These are phyloP conservation scores for Arctium minus DNA, from an alignment of 129 eudicot genomes.

Conservation along the genomic window DNA sequence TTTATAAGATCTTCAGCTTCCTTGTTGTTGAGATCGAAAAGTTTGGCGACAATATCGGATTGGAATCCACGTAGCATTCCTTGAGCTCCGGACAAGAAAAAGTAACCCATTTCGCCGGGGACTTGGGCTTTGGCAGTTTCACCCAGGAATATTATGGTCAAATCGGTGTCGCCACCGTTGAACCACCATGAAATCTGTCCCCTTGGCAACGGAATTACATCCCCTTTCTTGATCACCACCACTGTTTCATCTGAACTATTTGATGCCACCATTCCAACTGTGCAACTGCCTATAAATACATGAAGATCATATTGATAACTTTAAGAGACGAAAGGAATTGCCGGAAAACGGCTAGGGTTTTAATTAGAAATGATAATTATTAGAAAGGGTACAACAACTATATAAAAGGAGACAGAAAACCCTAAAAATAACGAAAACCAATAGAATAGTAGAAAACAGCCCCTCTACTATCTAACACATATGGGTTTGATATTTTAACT, in stretches of 20 bases:
- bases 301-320: no score
- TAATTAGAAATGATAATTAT: no score
- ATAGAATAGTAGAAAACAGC: no score
- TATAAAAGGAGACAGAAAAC: no score
- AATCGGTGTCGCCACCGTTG: conserved; percentile 47
- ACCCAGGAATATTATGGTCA: conserved; percentile 41
- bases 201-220: conserved; percentile 36
- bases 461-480: no score
- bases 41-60: conserved; percentile 29
- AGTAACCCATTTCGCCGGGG: conserved; percentile 41
- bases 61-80: conserved; percentile 40
- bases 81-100: conserved; percentile 36
- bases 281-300: conserved; percentile 55
- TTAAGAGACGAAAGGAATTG: no score
- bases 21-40: conserved; percentile 18
- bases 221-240: conserved; percentile 43
- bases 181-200: conserved; percentile 62
- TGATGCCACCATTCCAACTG: conserved; percentile 43
- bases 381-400: no score
- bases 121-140: conserved; percentile 34
- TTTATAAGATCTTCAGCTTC: conserved; percentile 15
- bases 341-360: no score
- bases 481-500: neutral
- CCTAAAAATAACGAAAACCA: no score
- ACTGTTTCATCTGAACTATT: conserved; percentile 34